Percentiles rank a stretch among this genome's conserved stretches.
Conservation (phyloP, 2,329 filamentous ascomycete genomes). For the Epicoccum sorghinum region DNA sequence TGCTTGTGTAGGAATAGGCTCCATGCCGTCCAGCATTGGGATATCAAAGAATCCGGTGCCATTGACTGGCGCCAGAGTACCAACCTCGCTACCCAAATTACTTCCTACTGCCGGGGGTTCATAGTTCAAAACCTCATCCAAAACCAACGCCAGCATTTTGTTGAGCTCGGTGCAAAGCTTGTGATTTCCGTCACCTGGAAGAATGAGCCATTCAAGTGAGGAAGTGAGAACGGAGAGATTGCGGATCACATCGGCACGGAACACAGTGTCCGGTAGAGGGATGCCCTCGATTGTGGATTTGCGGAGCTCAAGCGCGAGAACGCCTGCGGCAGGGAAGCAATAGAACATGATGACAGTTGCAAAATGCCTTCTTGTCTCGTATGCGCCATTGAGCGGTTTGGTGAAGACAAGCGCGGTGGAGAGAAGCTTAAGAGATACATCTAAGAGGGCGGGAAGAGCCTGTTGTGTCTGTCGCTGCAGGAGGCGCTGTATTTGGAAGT, state of each 20-base stretch:
- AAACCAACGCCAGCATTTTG: conserved; percentile 43
- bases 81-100: conserved; percentile 18
- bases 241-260: conserved; percentile 44
- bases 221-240: conserved; percentile 46
- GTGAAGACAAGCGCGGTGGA: conserved; percentile 40
- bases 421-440: conserved; percentile 43
- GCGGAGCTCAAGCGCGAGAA: conserved; percentile 43
- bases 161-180: conserved; percentile 45
- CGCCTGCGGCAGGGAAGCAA: conserved; percentile 44
- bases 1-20: conserved; percentile 45
- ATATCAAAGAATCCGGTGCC: conserved; percentile 43
- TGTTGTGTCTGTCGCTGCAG: conserved; percentile 41
- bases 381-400: conserved; percentile 39
- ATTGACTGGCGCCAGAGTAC: conserved; percentile 14
- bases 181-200: conserved; percentile 45
- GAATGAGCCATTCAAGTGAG: conserved; percentile 43
- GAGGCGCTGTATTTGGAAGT: conserved; percentile 43
- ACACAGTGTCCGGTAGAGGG: conserved; percentile 36
- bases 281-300: conserved; percentile 42
- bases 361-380: conserved; percentile 41
- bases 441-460: conserved; percentile 39
- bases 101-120: conserved; percentile 32
- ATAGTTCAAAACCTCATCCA: conserved; percentile 47
- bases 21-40: conserved; percentile 43
- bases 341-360: conserved; percentile 44